Evolutionary conservation across 345 rosid species (phyloP).

Genomic region (Murraya paniculata): DNA sequence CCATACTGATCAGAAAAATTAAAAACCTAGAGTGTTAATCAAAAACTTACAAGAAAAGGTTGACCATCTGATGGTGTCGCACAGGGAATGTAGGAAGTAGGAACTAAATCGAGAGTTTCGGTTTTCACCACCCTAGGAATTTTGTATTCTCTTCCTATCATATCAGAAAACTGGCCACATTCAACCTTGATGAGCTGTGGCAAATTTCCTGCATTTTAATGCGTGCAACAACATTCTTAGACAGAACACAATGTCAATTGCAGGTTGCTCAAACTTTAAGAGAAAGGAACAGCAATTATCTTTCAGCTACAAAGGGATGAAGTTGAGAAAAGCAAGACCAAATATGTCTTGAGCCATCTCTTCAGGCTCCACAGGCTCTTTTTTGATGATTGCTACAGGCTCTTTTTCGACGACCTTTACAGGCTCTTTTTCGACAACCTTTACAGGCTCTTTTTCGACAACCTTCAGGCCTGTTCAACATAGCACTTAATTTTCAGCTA

Average conservation of each 20-base stretch:
- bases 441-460: constrained; percentile 8
- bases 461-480: constrained; percentile 4
- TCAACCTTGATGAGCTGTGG: background rate
- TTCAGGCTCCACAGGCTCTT: background rate
- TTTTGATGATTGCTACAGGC: background rate
- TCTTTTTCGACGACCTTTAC: background rate
- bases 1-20: background rate
- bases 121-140: background rate
- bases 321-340: constrained; percentile 3
- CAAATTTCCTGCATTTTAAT: constrained; percentile 20
- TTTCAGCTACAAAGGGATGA: background rate
- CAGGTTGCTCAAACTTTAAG: background rate
- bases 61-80: background rate
- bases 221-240: background rate
- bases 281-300: background rate
- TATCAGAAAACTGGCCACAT: background rate
- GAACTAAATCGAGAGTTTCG: background rate
- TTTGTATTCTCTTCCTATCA: background rate
- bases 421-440: background rate
- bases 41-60: constrained; percentile 24
- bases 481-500: background rate
- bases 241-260: background rate
- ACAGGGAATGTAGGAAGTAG: constrained; percentile 12
- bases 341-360: background rate
- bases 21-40: background rate